Base-by-base conservation (phyloP, 2,329 filamentous ascomycete species). In the Colletotrichum euphorbiae region DNA sequence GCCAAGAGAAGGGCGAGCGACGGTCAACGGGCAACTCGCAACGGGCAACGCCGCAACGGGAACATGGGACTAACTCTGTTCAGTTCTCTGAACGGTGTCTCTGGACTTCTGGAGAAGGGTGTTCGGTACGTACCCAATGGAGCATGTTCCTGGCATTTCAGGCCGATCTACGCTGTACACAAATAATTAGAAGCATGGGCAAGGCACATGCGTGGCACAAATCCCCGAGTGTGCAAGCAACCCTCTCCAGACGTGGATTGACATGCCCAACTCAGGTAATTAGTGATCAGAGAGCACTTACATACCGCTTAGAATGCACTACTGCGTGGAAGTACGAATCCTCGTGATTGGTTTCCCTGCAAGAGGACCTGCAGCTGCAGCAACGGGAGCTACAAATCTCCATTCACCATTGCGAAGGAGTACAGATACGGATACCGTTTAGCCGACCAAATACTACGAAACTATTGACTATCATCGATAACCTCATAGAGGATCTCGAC, bases 161-260 rank as follows among this genome's bases (percentile, higher is more conserved):
- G 45, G 64, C 51, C 33, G 63, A 67, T 63, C 64, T 67, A 52
- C n/a, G n/a, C n/a, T n/a, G n/a, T n/a, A n/a, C 64, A 67, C 64
- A 67, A 67, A 52, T 67, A 56, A 46, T 63, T 48, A 62, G 58
- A 62, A 55, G 40, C 33, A 31, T 19, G 17, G 19, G 31, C 42
- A 62, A 50, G 40, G 50, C 50, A 62, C 33, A 62, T 66, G 48
- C 50, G 50, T 43, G 55, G 55, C 55, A 62, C 43, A 60, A 42
- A 9, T 31, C 52, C 36, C 52, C 36, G 52, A 55, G n/a, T 13
- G 50, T 38, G 11, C 4, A 38, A 38, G 36, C 28, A 28, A 8
- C 28, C 28, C 7, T 28, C 7, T 28, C 28, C 7, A 28, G 28
- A 28, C 1, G 6, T 7, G 6, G 21, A 24, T 24, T 24, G 21